Base-by-base conservation (phyloP, 2,329 filamentous ascomycete genomes). In the Pseudopyrenochaeta lycopersici region DNA sequence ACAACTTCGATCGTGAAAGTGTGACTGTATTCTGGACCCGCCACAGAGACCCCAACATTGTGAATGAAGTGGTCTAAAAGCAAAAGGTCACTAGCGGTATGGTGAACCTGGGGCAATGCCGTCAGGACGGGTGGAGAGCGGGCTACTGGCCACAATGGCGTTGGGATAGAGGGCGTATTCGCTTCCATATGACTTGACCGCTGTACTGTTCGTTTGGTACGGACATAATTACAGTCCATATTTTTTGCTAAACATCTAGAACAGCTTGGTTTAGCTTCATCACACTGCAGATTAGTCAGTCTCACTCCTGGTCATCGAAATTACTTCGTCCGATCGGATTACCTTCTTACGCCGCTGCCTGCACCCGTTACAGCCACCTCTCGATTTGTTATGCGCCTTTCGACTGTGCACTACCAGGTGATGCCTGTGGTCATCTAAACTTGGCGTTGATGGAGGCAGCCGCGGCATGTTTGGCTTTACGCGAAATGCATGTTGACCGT, bases 321-420 rank as follows among this genome's bases (percentile, higher is more conserved):
- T n/a, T n/a, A n/a, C n/a, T n/a, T n/a, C n/a, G n/a, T n/a, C n/a
- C n/a, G n/a, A n/a, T n/a, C n/a, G n/a, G n/a, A n/a, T n/a, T 27
- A 56, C 53, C 49, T 58, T 58, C 33, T 49, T 52, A 2, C 46
- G 40, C 4, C 54, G 50, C 21, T 33, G 30, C 39, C 49, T 58
- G 30, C 55, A 58, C 7, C 9, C 27, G 17, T 49, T 39, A 29
- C 55, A 58, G 3, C 54, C 50, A 23, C 17, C n/a, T 29, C 50
- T 43, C 12, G 54, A 58, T 31, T 58, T 58, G 6, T 12, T 51
- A 36, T 58, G 55, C 35, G 52, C 20, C 15, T 47, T 39, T 27
- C 55, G 44, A 12, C 21, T 20, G 46, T 45, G 23, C 21, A 46
- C 12, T 14, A 44, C 12, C 12, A 9, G 29, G n/a, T 9, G 4